A percentile compares a stretch with the other conserved stretches of the same genome.
Conservation (phyloP, 331 rosid genomes). For the Spiraea crenata region DNA sequence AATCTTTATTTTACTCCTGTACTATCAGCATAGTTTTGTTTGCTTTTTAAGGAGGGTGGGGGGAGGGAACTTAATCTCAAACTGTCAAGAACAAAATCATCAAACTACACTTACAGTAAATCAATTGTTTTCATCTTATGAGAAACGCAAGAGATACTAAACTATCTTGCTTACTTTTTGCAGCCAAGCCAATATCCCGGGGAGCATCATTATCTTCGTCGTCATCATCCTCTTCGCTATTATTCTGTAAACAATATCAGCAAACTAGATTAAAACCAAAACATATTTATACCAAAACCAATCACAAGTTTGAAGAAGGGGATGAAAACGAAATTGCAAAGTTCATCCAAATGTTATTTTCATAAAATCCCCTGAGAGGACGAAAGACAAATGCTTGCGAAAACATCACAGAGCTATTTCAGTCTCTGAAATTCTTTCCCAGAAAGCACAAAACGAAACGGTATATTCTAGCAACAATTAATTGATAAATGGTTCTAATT, state of each 20-base stretch:
- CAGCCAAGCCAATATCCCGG: constrained; percentile 35
- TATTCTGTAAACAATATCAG: constrained; percentile 40
- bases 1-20: too few relatives aligned
- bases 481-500: not conserved
- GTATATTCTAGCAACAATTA: not conserved
- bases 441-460: not conserved
- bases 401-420: not conserved
- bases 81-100: not conserved
- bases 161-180: constrained; percentile 51
- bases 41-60: too few relatives aligned
- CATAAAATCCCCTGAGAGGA: not conserved
- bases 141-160: not conserved
- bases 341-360: not conserved
- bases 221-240: constrained; percentile 36
- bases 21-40: too few relatives aligned
- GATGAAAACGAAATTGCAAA: not conserved
- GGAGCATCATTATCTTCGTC: constrained; percentile 28
- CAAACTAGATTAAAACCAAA: constrained; percentile 14
- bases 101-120: not conserved
- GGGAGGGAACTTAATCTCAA: not conserved
- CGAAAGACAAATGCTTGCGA: not conserved
- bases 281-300: not conserved
- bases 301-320: not conserved
- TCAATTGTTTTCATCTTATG: not conserved
- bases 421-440: too few relatives aligned